Conservation (phyloP, 2,329 filamentous ascomycete genomes). For the Diaporthe vaccinii region DNA sequence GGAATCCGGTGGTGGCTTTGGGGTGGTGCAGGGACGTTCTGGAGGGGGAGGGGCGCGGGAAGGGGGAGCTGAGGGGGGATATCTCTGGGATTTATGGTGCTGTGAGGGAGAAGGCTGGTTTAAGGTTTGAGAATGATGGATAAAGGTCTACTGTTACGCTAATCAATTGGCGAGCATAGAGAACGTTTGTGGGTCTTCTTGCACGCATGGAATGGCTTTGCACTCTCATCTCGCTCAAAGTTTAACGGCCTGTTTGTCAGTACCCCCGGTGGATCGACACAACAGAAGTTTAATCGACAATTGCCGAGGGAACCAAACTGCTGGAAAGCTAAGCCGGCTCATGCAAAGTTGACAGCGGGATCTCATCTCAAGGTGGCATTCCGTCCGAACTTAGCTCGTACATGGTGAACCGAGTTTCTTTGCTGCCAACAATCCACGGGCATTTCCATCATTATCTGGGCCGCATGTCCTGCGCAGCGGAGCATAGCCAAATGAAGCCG, state of each 20-base stretch:
- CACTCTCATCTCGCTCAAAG: background rate
- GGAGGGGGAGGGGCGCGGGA: background rate
- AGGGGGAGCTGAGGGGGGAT: constrained; percentile 1
- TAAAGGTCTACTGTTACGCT: background rate
- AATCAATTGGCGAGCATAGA: background rate
- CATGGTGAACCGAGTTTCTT: background rate
- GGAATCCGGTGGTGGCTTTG: background rate
- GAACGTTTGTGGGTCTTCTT: background rate
- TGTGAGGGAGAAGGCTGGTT: constrained; percentile 12
- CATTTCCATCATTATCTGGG: background rate
- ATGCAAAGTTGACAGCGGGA: background rate
- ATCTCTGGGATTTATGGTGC: constrained; percentile 30
- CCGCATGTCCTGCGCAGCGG: background rate
- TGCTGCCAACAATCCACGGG: background rate
- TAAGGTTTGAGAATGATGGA: constrained; percentile 23
- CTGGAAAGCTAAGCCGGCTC: background rate
- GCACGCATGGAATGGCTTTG: background rate
- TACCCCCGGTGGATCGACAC: background rate
- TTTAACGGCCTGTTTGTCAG: background rate
- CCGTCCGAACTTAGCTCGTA: background rate
- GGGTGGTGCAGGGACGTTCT: constrained; percentile 13
- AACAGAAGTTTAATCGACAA: background rate
- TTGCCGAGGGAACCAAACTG: background rate
- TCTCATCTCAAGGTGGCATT: background rate
- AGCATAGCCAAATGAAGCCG: background rate